These are phyloP conservation scores for Fusarium tuaranense DNA, from an alignment of 2,329 filamentous ascomycete species.

Conservation along the genomic window DNA sequence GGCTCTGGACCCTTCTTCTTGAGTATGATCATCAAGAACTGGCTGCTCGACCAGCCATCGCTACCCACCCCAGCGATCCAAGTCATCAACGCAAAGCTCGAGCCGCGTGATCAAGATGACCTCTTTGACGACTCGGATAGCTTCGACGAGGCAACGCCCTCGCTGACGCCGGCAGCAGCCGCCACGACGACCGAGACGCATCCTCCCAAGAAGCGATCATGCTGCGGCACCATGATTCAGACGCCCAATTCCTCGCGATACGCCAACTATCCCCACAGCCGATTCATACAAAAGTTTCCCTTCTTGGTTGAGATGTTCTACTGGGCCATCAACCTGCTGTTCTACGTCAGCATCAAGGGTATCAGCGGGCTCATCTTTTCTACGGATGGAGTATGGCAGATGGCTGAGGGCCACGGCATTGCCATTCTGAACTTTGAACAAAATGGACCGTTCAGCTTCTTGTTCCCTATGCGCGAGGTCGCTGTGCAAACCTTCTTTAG, in stretches of 20 bases:
- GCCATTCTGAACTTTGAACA: constrained; percentile 67
- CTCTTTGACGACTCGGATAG: constrained; percentile 19
- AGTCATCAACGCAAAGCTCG: constrained; percentile 46
- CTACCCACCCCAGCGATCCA: constrained; percentile 43
- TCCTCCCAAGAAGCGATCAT: constrained; percentile 61
- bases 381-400: constrained; percentile 62
- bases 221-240: constrained; percentile 61
- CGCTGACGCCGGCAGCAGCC: constrained; percentile 9
- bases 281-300: constrained; percentile 73
- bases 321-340: constrained; percentile 74
- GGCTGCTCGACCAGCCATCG: constrained; percentile 64
- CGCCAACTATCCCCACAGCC: constrained; percentile 68
- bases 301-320: constrained; percentile 82
- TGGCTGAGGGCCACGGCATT: constrained; percentile 66
- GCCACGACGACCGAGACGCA: constrained; percentile 41
- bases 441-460: constrained; percentile 58
- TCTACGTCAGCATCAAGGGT: constrained; percentile 59
- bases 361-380: constrained; percentile 49
- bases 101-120: constrained; percentile 39
- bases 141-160: constrained; percentile 31
- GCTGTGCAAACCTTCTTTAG: constrained; percentile 69
- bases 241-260: constrained; percentile 73
- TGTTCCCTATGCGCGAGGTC: constrained; percentile 65
- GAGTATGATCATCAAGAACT: constrained; percentile 81
- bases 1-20: constrained; percentile 82